Conservation (phyloP, 2,329 filamentous ascomycete genomes). For the Coniochaeta ligniaria region DNA sequence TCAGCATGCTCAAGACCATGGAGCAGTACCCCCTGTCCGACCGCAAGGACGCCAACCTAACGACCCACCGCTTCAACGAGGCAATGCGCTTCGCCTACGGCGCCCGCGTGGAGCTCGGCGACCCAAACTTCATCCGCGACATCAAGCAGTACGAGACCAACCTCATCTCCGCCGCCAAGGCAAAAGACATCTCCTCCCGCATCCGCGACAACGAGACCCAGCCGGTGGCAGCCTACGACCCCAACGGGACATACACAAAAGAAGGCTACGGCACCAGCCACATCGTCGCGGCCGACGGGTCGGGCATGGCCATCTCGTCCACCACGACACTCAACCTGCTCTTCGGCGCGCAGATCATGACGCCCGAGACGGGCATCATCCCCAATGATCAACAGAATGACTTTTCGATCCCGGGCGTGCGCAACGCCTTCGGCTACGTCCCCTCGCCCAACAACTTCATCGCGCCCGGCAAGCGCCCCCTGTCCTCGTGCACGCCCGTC, state of each 20-base stretch:
- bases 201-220: slow-evolving; percentile 70
- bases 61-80: slow-evolving; percentile 77
- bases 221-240: slow-evolving; percentile 68
- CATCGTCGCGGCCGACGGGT: slow-evolving; percentile 62
- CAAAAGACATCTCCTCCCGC: slow-evolving; percentile 50
- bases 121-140: slow-evolving; percentile 65
- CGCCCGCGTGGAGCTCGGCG: slow-evolving; percentile 69
- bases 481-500: slow-evolving; percentile 75
- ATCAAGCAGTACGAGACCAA: slow-evolving; percentile 55
- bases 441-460: slow-evolving; percentile 78
- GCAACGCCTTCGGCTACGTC: slow-evolving; percentile 75
- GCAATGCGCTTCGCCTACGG: slow-evolving; percentile 87
- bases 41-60: slow-evolving; percentile 50
- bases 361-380: slow-evolving; percentile 76
- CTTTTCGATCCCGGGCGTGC: slow-evolving; percentile 73
- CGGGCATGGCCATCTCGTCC: slow-evolving; percentile 69
- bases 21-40: slow-evolving; percentile 63
- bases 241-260: slow-evolving; percentile 55
- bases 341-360: slow-evolving; percentile 73
- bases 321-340: slow-evolving; percentile 86
- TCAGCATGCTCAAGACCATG: slow-evolving; percentile 75
- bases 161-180: slow-evolving; percentile 58
- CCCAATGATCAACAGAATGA: slow-evolving; percentile 70
- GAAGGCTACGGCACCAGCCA: slow-evolving; percentile 70
- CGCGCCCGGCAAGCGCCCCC: slow-evolving; percentile 69